Evolutionary conservation across 139 green algal species (phyloP).

Genomic region (Tetraselmis chui): DNA sequence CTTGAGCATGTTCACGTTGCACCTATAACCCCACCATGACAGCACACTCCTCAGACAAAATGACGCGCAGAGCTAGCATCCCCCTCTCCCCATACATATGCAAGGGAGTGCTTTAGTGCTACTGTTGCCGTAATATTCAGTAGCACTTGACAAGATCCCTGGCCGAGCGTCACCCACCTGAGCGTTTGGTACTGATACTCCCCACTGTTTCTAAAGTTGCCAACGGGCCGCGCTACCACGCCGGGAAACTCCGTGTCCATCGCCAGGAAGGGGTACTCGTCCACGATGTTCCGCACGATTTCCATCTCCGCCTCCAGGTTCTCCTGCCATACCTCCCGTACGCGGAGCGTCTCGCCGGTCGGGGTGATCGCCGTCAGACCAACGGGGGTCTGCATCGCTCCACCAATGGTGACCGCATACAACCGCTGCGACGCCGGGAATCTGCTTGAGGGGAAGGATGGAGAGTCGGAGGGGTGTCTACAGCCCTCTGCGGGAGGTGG

Average conservation of each 20-base stretch:
- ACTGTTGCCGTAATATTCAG: too few species aligned
- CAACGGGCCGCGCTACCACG: conserved; percentile 89
- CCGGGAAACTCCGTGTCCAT: conserved; percentile 99
- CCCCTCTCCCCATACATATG: neutral
- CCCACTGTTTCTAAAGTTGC: conserved; percentile 87
- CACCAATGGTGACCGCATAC: neutral
- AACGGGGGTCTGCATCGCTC: neutral
- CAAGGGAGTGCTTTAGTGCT: too few species aligned
- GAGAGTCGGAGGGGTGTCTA: too few species aligned
- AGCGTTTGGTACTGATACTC: conserved; percentile 96
- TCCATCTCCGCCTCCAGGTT: conserved; percentile 92
- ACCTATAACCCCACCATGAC: too few species aligned
- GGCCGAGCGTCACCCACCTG: conserved; percentile 15
- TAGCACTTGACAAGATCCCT: too few species aligned
- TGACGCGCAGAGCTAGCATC: neutral
- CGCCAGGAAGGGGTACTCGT: conserved; percentile 87
- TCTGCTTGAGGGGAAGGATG: too few species aligned
- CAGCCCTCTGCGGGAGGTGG: too few species aligned
- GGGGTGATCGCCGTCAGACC: conserved; percentile 41
- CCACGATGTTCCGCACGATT: conserved; percentile 83
- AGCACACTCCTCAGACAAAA: too few species aligned
- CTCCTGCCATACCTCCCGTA: conserved; percentile 92
- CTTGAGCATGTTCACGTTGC: conserved; percentile 99
- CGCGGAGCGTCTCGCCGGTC: conserved; percentile 64
- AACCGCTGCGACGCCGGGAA: too few species aligned